A percentile compares a stretch with the other conserved stretches of the same genome.
phyloP scores from a whole-genome alignment of 495 filamentous ascomycete species.

The Aspergillus egyptiacus region DNA sequence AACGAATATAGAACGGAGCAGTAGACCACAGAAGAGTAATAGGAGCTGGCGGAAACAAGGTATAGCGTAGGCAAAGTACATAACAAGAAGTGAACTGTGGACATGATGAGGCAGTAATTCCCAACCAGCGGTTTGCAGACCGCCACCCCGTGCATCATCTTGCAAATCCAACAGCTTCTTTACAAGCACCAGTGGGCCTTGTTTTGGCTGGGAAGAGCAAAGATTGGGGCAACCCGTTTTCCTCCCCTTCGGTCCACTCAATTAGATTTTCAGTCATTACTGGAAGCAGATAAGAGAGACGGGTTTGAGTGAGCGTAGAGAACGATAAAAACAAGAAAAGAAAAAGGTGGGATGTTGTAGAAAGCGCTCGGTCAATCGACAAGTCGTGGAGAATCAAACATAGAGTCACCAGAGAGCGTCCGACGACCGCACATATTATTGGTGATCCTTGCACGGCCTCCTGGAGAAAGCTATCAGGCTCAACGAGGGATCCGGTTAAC shows the following conservation, averaged over 20 bases:
- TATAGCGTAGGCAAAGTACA: conserved; percentile 50
- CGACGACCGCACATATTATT: conserved; percentile 22
- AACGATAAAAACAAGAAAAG: conserved; percentile 35
- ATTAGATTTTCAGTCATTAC: conserved; percentile 32
- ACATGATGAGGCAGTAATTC: conserved; percentile 26
- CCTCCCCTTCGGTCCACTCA: conserved; percentile 22
- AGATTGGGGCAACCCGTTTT: conserved; percentile 20
- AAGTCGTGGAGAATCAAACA: conserved; percentile 27
- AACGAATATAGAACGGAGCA: conserved; percentile 26
- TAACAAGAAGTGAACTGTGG: conserved; percentile 47
- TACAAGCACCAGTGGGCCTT: conserved; percentile 21
- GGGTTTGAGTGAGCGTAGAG: conserved; percentile 35
- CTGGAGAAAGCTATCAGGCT: conserved; percentile 14
- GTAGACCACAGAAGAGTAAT: conserved; percentile 31
- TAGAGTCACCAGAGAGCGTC: conserved; percentile 21
- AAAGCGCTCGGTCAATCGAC: conserved; percentile 28
- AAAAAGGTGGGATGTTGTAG: conserved; percentile 23
- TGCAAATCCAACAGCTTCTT: conserved; percentile 25
- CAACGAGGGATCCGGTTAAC: conserved; percentile 46
- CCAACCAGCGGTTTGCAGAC: conserved; percentile 16
- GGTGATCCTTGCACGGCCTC: conserved; percentile 23
- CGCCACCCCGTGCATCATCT: conserved; percentile 21
- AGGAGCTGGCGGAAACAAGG: conserved; percentile 35
- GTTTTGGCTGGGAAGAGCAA: conserved; percentile 18
- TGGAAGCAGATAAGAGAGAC: conserved; percentile 28